Evolutionary conservation across 192 early-diverging fungal genomes (phyloP).

Genomic region (Haplosporangium gracile): DNA sequence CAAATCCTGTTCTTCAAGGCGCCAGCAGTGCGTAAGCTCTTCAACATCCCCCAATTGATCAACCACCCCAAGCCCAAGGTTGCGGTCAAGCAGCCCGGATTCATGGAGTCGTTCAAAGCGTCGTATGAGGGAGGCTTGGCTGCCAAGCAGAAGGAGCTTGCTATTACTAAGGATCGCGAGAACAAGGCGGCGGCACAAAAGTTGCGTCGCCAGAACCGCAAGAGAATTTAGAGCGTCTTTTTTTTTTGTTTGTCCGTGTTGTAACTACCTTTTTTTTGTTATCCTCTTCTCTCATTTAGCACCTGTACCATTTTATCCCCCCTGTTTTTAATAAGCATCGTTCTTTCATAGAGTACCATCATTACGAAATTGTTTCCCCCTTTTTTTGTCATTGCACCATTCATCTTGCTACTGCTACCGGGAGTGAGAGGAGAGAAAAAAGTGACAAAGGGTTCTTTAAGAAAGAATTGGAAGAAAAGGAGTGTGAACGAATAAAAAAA

Average conservation of each 20-base stretch:
- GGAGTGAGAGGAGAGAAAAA: background rate
- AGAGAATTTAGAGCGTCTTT: conserved; percentile 32
- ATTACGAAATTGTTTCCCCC: no score
- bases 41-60: conserved; percentile 71
- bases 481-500: no score
- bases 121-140: conserved; percentile 53
- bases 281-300: background rate
- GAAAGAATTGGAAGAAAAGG: no score
- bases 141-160: conserved; percentile 42
- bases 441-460: background rate
- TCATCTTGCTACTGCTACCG: background rate
- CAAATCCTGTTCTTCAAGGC: conserved; percentile 78
- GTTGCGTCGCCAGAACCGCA: conserved; percentile 54
- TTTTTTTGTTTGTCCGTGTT: background rate
- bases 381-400: background rate
- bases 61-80: conserved; percentile 58
- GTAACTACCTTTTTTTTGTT: background rate
- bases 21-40: conserved; percentile 64
- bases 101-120: conserved; percentile 65
- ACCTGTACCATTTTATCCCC: conserved; percentile 3
- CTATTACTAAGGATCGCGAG: conserved; percentile 40
- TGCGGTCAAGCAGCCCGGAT: conserved; percentile 51
- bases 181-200: conserved; percentile 48
- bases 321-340: conserved; percentile 5
- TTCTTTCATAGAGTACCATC: background rate